Conservation (phyloP, 257 asterid species). For the Nicotiana otophora region DNA sequence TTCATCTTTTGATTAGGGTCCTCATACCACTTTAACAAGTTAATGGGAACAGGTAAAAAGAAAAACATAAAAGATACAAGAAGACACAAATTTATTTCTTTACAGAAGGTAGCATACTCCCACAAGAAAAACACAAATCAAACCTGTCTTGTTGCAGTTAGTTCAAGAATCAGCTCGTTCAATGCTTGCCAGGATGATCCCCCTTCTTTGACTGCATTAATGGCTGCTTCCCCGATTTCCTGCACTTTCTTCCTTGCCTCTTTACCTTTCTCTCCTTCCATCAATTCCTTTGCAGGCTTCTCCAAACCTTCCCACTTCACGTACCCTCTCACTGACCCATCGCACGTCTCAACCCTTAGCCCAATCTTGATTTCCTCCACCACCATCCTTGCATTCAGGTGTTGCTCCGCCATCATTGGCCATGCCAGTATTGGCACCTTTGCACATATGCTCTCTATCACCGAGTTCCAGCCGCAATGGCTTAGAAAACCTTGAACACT, state of each 20-base stretch:
- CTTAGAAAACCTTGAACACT: conserved; percentile 53
- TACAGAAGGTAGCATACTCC: too few species aligned
- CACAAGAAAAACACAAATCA: too few species aligned
- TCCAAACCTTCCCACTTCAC: conserved; percentile 45
- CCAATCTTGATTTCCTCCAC: conserved; percentile 60
- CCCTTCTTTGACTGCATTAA: conserved; percentile 40
- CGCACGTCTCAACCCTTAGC: conserved; percentile 25
- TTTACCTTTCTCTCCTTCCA: conserved; percentile 52
- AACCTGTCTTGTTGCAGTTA: conserved; percentile 8
- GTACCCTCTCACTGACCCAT: conserved; percentile 48
- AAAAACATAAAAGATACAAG: too few species aligned
- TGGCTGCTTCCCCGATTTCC: conserved; percentile 39
- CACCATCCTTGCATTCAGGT: conserved; percentile 50
- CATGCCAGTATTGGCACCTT: conserved; percentile 66
- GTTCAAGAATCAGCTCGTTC: conserved; percentile 29
- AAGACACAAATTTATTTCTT: neutral
- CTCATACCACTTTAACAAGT: neutral
- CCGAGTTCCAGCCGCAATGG: conserved; percentile 82
- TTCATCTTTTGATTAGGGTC: too few species aligned
- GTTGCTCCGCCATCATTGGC: conserved; percentile 88
- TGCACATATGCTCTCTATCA: conserved; percentile 60
- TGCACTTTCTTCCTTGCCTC: conserved; percentile 30
- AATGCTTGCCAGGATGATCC: conserved; percentile 59
- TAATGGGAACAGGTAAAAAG: neutral
- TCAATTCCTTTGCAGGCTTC: conserved; percentile 35